Conservation (phyloP, 108 stramenopile species). For the Nitzschia sp. region DNA sequence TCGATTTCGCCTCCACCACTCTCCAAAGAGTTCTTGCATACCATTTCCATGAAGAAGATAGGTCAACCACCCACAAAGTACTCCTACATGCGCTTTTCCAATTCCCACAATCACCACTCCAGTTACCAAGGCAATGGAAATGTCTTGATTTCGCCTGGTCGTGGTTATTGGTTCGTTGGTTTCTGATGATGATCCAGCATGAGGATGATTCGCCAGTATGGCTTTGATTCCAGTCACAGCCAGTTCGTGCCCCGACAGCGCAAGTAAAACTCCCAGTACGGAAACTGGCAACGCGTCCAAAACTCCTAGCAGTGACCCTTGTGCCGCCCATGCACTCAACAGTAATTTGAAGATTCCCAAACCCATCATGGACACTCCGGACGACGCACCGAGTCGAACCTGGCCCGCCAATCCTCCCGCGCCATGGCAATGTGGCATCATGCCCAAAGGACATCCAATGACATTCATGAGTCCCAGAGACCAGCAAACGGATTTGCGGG, state of each 20-base stretch:
- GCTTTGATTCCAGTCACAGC: constrained; percentile 59
- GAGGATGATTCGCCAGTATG: constrained; percentile 15
- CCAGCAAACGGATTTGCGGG: constrained; percentile 60
- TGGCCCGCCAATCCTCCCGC: constrained; percentile 89
- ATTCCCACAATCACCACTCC: constrained; percentile 68
- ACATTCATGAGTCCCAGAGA: constrained; percentile 83
- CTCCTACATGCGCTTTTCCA: constrained; percentile 70
- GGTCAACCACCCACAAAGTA: constrained; percentile 63
- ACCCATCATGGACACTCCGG: constrained; percentile 76
- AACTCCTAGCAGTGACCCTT: constrained; percentile 47
- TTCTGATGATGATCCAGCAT: background rate
- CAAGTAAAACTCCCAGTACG: constrained; percentile 74
- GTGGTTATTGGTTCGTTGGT: constrained; percentile 6
- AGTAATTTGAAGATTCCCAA: constrained; percentile 68
- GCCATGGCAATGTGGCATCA: constrained; percentile 87
- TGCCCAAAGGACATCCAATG: constrained; percentile 68
- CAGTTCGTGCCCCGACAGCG: constrained; percentile 78
- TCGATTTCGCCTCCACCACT: background rate
- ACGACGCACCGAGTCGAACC: constrained; percentile 79
- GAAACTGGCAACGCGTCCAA: constrained; percentile 74
- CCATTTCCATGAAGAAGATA: constrained; percentile 53
- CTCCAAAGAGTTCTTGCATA: background rate
- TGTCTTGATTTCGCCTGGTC: constrained; percentile 28
- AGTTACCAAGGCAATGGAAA: constrained; percentile 60
- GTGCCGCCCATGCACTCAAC: constrained; percentile 65